Percentiles rank a stretch among this genome's conserved stretches.
Evolutionary conservation across 495 filamentous ascomycete species (phyloP).

Genomic region (Xylaria venustula): DNA sequence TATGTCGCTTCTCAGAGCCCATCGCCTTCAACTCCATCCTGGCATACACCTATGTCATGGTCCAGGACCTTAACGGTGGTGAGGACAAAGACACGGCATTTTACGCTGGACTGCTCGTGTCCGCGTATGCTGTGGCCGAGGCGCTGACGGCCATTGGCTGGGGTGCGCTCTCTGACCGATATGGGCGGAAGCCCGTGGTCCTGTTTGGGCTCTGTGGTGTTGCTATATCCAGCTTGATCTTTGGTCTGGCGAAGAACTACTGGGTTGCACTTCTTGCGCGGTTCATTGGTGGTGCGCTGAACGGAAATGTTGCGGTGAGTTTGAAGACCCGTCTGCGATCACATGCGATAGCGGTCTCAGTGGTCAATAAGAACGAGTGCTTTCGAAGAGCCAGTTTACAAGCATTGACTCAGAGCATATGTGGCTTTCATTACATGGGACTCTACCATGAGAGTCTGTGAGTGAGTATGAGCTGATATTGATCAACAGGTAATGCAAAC

Average conservation of each 20-base stretch:
- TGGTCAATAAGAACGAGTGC: neutral
- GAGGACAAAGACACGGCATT: conserved; percentile 70
- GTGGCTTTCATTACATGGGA: neutral
- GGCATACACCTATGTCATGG: conserved; percentile 92
- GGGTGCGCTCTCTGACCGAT: conserved; percentile 77
- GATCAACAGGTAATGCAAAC: conserved; percentile 67
- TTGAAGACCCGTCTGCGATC: neutral
- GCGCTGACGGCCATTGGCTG: conserved; percentile 78
- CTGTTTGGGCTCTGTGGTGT: conserved; percentile 79
- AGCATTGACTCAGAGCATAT: too few species aligned
- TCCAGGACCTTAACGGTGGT: conserved; percentile 70
- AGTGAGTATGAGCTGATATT: neutral
- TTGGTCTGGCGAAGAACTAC: conserved; percentile 76
- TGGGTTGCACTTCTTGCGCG: conserved; percentile 75
- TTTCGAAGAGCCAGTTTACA: too few species aligned
- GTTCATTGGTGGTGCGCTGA: conserved; percentile 78
- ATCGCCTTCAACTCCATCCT: conserved; percentile 98
- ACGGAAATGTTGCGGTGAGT: conserved; percentile 57
- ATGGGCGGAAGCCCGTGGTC: conserved; percentile 81
- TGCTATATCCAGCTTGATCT: conserved; percentile 80
- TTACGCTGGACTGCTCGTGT: conserved; percentile 86
- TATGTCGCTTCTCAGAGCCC: conserved; percentile 88
- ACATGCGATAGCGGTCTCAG: too few species aligned
- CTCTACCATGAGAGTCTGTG: neutral
- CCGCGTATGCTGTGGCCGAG: conserved; percentile 84